Conservation (phyloP, 2,329 filamentous ascomycete genomes). For the Phyllosticta citrichinensis region DNA sequence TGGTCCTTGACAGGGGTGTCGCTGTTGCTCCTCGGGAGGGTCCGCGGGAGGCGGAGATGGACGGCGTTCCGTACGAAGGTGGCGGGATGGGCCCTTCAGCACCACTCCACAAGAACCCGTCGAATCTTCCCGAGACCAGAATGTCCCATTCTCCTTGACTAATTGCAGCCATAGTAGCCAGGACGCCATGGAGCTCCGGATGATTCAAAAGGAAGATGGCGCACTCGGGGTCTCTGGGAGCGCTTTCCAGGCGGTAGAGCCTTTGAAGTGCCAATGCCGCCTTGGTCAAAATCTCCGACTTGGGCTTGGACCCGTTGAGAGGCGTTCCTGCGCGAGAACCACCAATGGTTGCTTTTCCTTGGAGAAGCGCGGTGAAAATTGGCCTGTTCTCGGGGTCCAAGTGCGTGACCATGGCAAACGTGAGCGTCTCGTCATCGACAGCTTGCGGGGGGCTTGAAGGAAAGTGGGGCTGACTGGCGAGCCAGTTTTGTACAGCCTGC, state of each 20-base stretch:
- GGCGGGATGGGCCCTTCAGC: conserved; percentile 49
- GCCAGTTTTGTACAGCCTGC: conserved; percentile 83
- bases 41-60: conserved; percentile 14
- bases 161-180: conserved; percentile 79
- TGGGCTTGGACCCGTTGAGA: conserved; percentile 35
- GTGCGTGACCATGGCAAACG: conserved; percentile 87
- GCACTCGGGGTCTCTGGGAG: conserved; percentile 75
- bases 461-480: conserved; percentile 66
- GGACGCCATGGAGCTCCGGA: conserved; percentile 69
- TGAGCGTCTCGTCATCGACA: conserved; percentile 86
- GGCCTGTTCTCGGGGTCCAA: conserved; percentile 66
- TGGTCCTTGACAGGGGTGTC: conserved; percentile 34
- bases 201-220: conserved; percentile 81
- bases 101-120: conserved; percentile 90
- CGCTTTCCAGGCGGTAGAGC: conserved; percentile 63
- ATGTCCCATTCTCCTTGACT: conserved; percentile 95
- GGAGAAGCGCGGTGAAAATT: conserved; percentile 72
- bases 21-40: conserved; percentile 32
- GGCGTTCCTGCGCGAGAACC: conserved; percentile 59
- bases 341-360: conserved; percentile 44
- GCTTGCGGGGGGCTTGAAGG: conserved; percentile 71
- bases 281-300: conserved; percentile 65
- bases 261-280: conserved; percentile 72
- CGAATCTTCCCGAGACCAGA: conserved; percentile 83
- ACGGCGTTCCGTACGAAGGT: conserved; percentile 13